Evolutionary conservation across 805 yeast species (phyloP).

Genomic region (Wickerhamomyces silvicola): DNA sequence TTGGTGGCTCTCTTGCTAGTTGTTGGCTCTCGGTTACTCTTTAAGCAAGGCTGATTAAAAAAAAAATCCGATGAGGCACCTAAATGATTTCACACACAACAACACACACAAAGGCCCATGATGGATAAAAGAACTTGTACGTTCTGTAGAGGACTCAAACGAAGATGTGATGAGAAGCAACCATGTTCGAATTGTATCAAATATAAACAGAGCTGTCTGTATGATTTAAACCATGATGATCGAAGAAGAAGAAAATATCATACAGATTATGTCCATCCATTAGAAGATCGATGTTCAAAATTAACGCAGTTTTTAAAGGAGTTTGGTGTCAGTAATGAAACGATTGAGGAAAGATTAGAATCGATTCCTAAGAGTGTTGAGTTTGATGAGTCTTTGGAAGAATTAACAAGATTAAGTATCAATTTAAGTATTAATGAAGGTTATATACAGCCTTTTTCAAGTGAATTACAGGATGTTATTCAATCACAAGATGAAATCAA

Average conservation of each 20-base stretch:
- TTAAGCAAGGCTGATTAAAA: too few species aligned
- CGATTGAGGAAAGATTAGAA: conserved; percentile 3
- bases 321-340: conserved; percentile 19
- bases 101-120: too few species aligned
- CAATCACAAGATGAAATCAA: too few species aligned
- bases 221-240: conserved; percentile 18
- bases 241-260: conserved; percentile 28
- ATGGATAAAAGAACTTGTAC: neutral
- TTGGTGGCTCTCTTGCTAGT: too few species aligned
- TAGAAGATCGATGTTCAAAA: conserved; percentile 19
- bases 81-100: too few species aligned
- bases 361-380: neutral
- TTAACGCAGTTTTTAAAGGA: conserved; percentile 19
- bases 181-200: conserved; percentile 21
- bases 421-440: too few species aligned
- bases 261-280: conserved; percentile 25
- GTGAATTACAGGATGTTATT: too few species aligned
- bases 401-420: neutral
- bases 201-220: conserved; percentile 14
- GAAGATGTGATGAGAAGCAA: conserved; percentile 6
- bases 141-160: neutral
- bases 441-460: too few species aligned
- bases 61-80: neutral
- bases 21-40: too few species aligned
- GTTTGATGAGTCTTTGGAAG: neutral